A percentile compares a stretch with the other conserved stretches of the same genome.
Conservation (phyloP, 495 filamentous ascomycete genomes). For the Ramalina peruviana region DNA sequence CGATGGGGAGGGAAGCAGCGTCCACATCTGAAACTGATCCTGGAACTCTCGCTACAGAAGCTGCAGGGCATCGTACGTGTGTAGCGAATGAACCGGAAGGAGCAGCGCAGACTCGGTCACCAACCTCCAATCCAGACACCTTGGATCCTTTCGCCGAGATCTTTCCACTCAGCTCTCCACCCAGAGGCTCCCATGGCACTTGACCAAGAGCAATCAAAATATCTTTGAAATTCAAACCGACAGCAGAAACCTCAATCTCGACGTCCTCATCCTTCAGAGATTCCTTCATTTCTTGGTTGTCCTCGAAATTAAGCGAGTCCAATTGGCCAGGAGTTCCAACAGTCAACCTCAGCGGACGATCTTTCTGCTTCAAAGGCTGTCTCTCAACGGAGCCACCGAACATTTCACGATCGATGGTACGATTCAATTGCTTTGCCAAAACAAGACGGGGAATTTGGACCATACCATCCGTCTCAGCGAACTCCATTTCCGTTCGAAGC, state of each 20-base stretch:
- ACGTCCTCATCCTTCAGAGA: conserved; percentile 5
- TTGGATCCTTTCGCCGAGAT: conserved; percentile 22
- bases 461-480: not conserved
- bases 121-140: conserved; percentile 22
- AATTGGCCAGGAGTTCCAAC: conserved; percentile 18
- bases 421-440: not conserved
- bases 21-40: conserved; percentile 10
- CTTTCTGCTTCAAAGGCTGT: not conserved
- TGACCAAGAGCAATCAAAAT: conserved; percentile 25
- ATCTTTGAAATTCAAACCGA: conserved; percentile 35
- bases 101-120: conserved; percentile 30
- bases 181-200: conserved; percentile 20
- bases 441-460: not conserved
- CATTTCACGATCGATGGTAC: not conserved
- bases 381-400: not conserved
- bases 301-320: conserved; percentile 13
- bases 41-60: conserved; percentile 13
- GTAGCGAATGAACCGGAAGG: conserved; percentile 17
- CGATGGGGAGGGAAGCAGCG: conserved; percentile 21
- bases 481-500: not conserved
- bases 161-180: conserved; percentile 30
- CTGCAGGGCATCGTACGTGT: not conserved
- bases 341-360: conserved; percentile 18
- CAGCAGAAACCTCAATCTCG: conserved; percentile 19
- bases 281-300: not conserved